These are phyloP conservation scores for Lentinula aciculospora DNA, from an alignment of 768 basidiomycete genomes.

Conservation along the genomic window DNA sequence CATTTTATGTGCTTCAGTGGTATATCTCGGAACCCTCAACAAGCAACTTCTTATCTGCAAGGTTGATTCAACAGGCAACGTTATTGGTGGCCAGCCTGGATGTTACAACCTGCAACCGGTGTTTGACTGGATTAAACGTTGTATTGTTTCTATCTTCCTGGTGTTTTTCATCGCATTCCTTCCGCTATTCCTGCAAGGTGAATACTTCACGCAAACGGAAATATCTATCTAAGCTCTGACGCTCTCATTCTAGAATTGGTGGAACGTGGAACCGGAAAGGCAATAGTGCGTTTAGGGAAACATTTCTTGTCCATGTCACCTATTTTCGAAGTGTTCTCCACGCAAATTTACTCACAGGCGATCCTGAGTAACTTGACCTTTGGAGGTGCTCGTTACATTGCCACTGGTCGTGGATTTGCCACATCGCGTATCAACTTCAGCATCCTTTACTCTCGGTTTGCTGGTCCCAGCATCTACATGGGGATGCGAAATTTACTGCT, in stretches of 20 bases:
- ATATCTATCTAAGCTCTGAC: background rate
- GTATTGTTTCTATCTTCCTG: conserved; percentile 95
- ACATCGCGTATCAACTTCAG: conserved; percentile 95
- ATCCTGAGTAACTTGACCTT: conserved; percentile 96
- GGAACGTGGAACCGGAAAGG: conserved; percentile 94
- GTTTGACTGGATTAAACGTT: conserved; percentile 97
- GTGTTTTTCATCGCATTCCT: conserved; percentile 98
- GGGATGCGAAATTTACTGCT: conserved; percentile 92
- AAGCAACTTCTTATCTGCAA: conserved; percentile 86
- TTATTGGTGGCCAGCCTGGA: conserved; percentile 78
- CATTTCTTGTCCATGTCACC: conserved; percentile 97
- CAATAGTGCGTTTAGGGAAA: conserved; percentile 88
- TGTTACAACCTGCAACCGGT: conserved; percentile 97
- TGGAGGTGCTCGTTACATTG: conserved; percentile 98
- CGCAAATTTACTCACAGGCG: conserved; percentile 96
- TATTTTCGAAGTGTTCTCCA: conserved; percentile 98
- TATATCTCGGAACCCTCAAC: conserved; percentile 96
- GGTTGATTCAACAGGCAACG: conserved; percentile 75
- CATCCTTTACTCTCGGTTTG: conserved; percentile 97
- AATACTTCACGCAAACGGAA: conserved; percentile 13
- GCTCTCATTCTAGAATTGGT: conserved; percentile 64
- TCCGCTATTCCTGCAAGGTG: conserved; percentile 93
- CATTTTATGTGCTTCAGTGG: conserved; percentile 41
- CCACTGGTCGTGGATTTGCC: conserved; percentile 98
- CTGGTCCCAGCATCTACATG: conserved; percentile 99